Percentiles rank a stretch among this genome's conserved stretches.
These are phyloP conservation scores for Cladophialophora psammophila DNA, from an alignment of 2,329 filamentous ascomycete genomes.

Conservation along the genomic window DNA sequence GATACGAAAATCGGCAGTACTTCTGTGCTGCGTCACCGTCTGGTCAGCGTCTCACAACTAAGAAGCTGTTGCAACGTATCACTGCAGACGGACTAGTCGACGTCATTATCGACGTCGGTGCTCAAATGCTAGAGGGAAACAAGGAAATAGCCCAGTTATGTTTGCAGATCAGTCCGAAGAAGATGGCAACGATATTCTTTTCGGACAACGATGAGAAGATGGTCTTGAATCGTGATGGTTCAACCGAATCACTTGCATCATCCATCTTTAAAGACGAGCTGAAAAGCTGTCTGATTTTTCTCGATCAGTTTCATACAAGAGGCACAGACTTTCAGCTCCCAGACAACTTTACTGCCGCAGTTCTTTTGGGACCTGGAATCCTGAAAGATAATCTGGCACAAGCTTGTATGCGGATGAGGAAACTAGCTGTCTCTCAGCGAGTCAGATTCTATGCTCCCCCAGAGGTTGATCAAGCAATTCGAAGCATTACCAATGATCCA, in stretches of 20 bases:
- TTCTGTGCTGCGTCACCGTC: conserved; percentile 35
- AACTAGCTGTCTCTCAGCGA: conserved; percentile 71
- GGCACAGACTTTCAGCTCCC: conserved; percentile 74
- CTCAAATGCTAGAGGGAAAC: conserved; percentile 72
- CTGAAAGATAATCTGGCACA: conserved; percentile 65
- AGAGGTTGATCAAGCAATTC: conserved; percentile 67
- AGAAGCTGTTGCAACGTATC: conserved; percentile 57
- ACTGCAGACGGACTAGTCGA: conserved; percentile 49
- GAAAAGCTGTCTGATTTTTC: conserved; percentile 68
- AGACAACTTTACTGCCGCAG: conserved; percentile 64
- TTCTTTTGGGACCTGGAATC: conserved; percentile 70
- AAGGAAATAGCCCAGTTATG: conserved; percentile 61
- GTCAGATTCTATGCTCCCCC: conserved; percentile 66
- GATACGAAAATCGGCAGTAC: conserved; percentile 56
- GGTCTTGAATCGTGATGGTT: conserved; percentile 44
- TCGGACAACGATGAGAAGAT: conserved; percentile 44
- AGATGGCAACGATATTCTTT: conserved; percentile 65
- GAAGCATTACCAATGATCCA: conserved; percentile 36
- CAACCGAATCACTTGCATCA: conserved; percentile 53
- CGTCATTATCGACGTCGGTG: conserved; percentile 75
- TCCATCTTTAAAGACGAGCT: conserved; percentile 67
- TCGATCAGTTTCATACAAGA: conserved; percentile 74
- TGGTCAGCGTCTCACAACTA: conserved; percentile 45
- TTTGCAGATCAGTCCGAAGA: conserved; percentile 51
- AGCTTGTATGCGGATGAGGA: conserved; percentile 75